Evolutionary conservation across 768 basidiomycete genomes (phyloP), one percentile per base, ranked within the genome.

Genomic region (Albatrellus ellisii): DNA sequence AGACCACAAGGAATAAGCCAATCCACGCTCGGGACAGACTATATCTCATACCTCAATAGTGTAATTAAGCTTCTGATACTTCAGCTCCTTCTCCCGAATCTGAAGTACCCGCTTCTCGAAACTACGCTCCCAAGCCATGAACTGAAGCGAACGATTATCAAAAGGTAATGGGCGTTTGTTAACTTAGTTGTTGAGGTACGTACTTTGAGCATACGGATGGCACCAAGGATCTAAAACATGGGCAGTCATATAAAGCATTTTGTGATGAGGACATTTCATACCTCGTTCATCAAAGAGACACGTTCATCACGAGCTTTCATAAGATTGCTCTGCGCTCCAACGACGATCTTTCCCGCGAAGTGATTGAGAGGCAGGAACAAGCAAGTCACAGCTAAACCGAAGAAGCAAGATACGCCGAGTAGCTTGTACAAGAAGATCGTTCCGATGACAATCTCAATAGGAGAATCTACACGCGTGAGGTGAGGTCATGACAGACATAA

Each of bases 91-190:
- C 32, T 77, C 76, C 20, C 90, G 73, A 45, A 94, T 66, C 39
- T 71, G 75, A 41, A 82, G 57, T 0, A 91, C 77, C 8, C 69
- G 70, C 18, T 68, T 66, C 60, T 94, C 90, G 51, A 92, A 92
- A 55, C 76, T 87, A 20, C 90, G 77, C 58, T 95, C 90, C 90
- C 78, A 80, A 12, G 88, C 90, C 88, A 94, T 92, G 60, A 92
- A 95, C 78, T 82, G 52, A 26, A n/a, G n/a, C n/a, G n/a, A n/a
- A n/a, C n/a, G n/a, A n/a, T n/a, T n/a, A n/a, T n/a, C n/a, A n/a
- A n/a, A n/a, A n/a, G n/a, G n/a, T n/a, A n/a, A n/a, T n/a, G n/a
- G n/a, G n/a, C n/a, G n/a, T n/a, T n/a, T n/a, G n/a, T n/a, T n/a
- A n/a, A n/a, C n/a, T n/a, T n/a, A n/a, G n/a, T n/a, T 18, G 41